These are phyloP conservation scores for Laguncularia racemosa DNA, from an alignment of 345 rosid species.

Conservation along the genomic window DNA sequence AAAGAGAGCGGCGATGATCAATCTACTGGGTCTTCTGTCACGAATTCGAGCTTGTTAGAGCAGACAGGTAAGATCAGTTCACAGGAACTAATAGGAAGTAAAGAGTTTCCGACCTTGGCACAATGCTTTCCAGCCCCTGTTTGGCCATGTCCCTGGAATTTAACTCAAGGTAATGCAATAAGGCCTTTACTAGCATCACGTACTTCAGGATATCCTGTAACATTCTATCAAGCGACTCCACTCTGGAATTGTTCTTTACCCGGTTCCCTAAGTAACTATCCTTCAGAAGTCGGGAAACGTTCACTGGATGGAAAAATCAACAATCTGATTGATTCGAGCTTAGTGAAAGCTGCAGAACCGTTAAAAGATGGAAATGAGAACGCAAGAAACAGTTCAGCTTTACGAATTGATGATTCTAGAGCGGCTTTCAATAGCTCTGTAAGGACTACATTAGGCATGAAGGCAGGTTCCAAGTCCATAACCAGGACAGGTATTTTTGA, in stretches of 20 bases:
- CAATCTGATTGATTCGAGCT: constrained; percentile 1
- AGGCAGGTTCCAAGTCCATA: constrained; percentile 18
- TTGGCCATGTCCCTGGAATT: constrained; percentile 31
- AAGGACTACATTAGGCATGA: constrained; percentile 32
- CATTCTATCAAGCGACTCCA: constrained; percentile 39
- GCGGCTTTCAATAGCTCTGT: constrained; percentile 30
- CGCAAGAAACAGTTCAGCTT: constrained; percentile 25
- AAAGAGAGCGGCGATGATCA: constrained; percentile 19
- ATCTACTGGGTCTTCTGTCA: constrained; percentile 23
- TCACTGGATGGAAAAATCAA: constrained; percentile 37
- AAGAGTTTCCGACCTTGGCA: constrained; percentile 19
- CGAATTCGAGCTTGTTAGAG: constrained; percentile 21
- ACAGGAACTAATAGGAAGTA: constrained; percentile 9
- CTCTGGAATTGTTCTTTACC: constrained; percentile 39
- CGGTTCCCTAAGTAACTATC: constrained; percentile 12
- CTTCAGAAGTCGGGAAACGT: constrained; percentile 54
- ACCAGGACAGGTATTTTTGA: constrained; percentile 31
- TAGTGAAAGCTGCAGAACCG: constrained; percentile 12
- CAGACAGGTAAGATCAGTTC: constrained; percentile 2
- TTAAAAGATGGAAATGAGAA: constrained; percentile 9
- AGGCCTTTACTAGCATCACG: constrained; percentile 26
- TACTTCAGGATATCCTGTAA: constrained; percentile 28
- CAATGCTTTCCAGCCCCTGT: constrained; percentile 28
- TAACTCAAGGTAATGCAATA: constrained; percentile 23
- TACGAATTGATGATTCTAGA: constrained; percentile 31